Conservation (phyloP, 768 basidiomycete species). For the Albatrellus ellisii region DNA sequence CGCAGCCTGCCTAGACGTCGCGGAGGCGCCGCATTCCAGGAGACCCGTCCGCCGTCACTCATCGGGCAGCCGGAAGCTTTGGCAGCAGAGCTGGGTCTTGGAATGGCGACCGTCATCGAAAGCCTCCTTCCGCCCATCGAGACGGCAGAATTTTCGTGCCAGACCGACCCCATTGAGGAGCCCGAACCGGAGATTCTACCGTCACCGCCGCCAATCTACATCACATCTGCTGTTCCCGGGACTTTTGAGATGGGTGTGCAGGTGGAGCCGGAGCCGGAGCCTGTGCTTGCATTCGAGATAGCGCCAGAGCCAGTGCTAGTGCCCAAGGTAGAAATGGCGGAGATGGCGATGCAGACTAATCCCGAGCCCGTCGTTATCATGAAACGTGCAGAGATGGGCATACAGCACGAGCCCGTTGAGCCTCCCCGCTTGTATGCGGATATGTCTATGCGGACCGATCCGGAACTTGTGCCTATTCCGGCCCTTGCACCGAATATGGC, state of each 20-base stretch:
- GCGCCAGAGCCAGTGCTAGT: constrained; percentile 15
- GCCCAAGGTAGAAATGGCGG: constrained; percentile 12
- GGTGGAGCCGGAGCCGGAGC: constrained; percentile 16
- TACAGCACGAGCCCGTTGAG: constrained; percentile 32
- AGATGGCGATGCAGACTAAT: constrained; percentile 22
- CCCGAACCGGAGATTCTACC: constrained; percentile 14
- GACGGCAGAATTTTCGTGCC: constrained; percentile 50
- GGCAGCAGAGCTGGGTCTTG: constrained; percentile 42
- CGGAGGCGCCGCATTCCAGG: constrained; percentile 58
- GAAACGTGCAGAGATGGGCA: constrained; percentile 31
- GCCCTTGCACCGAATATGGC: constrained; percentile 4
- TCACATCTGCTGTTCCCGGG: constrained; percentile 17
- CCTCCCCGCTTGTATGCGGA: constrained; percentile 13
- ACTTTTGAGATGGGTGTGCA: constrained; percentile 22
- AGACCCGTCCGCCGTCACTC: constrained; percentile 56
- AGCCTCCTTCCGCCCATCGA: constrained; percentile 22
- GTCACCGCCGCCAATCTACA: constrained; percentile 16
- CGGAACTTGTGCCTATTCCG: constrained; percentile 7
- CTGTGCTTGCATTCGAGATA: neutral
- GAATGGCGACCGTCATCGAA: constrained; percentile 30
- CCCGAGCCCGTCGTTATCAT: constrained; percentile 9
- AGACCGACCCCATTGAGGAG: constrained; percentile 44
- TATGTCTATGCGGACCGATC: constrained; percentile 12
- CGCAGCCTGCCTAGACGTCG: constrained; percentile 41
- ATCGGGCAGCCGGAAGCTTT: constrained; percentile 64